Conservation (phyloP, 148 eudicot genomes). For the Linanthus parryae region DNA sequence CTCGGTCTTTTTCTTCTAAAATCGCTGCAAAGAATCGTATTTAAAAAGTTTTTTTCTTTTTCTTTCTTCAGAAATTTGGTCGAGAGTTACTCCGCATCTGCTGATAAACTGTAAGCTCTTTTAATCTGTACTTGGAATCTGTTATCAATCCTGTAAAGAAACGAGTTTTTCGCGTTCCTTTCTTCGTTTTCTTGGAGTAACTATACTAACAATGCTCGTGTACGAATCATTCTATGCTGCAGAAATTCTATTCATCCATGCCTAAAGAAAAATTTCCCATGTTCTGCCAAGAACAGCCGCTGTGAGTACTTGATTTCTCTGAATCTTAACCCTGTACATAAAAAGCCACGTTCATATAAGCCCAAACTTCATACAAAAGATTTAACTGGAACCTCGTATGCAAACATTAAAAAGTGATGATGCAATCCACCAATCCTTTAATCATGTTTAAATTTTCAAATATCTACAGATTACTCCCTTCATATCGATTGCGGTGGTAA, state of each 20-base stretch:
- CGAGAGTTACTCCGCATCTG: constrained; percentile 43
- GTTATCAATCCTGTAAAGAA: background rate
- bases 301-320: constrained; percentile 24
- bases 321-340: too few species aligned
- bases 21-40: background rate
- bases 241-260: constrained; percentile 26
- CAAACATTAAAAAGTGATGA: too few species aligned
- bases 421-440: too few species aligned
- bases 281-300: constrained; percentile 19
- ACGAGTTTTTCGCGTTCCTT: background rate
- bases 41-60: constrained; percentile 8
- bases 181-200: background rate
- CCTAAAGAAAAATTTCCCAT: constrained; percentile 40
- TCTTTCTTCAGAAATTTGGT: constrained; percentile 40
- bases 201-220: constrained; percentile 4
- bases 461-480: constrained; percentile 31
- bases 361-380: too few species aligned
- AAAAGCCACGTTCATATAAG: too few species aligned
- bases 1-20: constrained; percentile 1
- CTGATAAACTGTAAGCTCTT: constrained; percentile 31
- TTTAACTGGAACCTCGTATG: too few species aligned
- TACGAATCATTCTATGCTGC: constrained; percentile 8
- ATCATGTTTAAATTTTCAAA: background rate
- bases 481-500: constrained; percentile 53
- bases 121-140: background rate